Evolutionary conservation across 2,329 filamentous ascomycete genomes (phyloP).

Genomic region (Fusarium citri): DNA sequence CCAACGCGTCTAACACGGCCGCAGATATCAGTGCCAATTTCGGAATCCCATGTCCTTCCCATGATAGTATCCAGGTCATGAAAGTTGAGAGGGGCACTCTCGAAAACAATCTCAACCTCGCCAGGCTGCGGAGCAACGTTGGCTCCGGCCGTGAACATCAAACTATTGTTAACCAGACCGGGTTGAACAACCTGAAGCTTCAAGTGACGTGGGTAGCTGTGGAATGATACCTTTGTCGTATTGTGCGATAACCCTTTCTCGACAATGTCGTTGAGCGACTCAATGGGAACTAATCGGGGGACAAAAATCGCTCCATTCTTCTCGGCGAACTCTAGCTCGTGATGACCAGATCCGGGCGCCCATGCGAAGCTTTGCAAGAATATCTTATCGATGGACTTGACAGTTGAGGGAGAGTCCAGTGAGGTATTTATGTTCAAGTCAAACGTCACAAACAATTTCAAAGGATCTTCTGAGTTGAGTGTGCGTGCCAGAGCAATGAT

Average conservation of each 20-base stretch:
- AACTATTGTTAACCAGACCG: constrained; percentile 41
- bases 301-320: constrained; percentile 54
- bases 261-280: constrained; percentile 58
- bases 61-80: constrained; percentile 53
- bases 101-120: constrained; percentile 57
- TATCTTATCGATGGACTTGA: constrained; percentile 42
- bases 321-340: constrained; percentile 60
- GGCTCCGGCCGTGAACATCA: constrained; percentile 43
- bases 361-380: constrained; percentile 43
- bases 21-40: constrained; percentile 56
- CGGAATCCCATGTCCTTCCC: constrained; percentile 48
- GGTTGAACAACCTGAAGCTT: constrained; percentile 45
- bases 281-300: constrained; percentile 58
- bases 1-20: constrained; percentile 55
- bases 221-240: constrained; percentile 37
- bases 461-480: constrained; percentile 61
- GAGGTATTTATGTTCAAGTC: constrained; percentile 47
- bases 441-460: constrained; percentile 57
- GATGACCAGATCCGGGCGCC: constrained; percentile 24
- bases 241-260: constrained; percentile 48
- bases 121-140: constrained; percentile 41
- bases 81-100: constrained; percentile 50
- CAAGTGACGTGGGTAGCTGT: constrained; percentile 20
- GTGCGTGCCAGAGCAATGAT: constrained; percentile 61
- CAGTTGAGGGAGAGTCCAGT: constrained; percentile 1